phyloP scores from a whole-genome alignment of 2,329 filamentous ascomycete genomes.

The Diplodia intermedia region DNA sequence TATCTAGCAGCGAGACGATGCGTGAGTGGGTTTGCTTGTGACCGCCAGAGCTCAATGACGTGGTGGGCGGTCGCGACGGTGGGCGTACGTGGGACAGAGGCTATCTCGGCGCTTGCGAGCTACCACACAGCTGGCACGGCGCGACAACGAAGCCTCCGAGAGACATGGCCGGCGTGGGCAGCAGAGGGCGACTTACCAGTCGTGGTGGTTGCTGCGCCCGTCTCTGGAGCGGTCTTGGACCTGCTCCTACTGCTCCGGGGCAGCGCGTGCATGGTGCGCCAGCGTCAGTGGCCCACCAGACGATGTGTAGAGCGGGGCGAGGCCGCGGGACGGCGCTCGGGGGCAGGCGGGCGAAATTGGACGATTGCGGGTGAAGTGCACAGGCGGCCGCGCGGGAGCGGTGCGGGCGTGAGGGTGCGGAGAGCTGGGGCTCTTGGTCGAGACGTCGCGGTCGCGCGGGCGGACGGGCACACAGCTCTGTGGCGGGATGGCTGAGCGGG shows the following conservation, averaged over 20 bases:
- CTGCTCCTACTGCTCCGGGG: constrained; percentile 47
- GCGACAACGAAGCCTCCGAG: not conserved
- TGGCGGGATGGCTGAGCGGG: not conserved
- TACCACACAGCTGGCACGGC: not conserved
- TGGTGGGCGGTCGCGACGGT: constrained; percentile 14
- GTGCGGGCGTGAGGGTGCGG: constrained; percentile 13
- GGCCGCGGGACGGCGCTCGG: not conserved
- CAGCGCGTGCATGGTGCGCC: constrained; percentile 51
- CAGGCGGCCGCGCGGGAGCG: constrained; percentile 27
- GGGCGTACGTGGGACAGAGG: not conserved
- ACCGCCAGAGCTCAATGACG: constrained; percentile 25
- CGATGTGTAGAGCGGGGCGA: not conserved
- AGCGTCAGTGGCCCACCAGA: constrained; percentile 32
- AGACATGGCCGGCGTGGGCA: not conserved
- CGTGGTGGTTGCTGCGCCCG: constrained; percentile 31
- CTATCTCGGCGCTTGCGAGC: not conserved
- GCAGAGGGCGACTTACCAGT: constrained; percentile 24
- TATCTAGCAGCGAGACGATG: constrained; percentile 17
- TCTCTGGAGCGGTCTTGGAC: constrained; percentile 44
- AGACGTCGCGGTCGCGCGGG: not conserved
- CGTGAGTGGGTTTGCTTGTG: constrained; percentile 17
- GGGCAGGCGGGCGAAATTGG: constrained; percentile 25
- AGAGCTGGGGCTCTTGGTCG: not conserved
- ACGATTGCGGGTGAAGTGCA: constrained; percentile 29
- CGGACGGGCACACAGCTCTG: not conserved